These are phyloP conservation scores for Nepenthes gracilis DNA, from an alignment of 148 eudicot species.

Conservation along the genomic window DNA sequence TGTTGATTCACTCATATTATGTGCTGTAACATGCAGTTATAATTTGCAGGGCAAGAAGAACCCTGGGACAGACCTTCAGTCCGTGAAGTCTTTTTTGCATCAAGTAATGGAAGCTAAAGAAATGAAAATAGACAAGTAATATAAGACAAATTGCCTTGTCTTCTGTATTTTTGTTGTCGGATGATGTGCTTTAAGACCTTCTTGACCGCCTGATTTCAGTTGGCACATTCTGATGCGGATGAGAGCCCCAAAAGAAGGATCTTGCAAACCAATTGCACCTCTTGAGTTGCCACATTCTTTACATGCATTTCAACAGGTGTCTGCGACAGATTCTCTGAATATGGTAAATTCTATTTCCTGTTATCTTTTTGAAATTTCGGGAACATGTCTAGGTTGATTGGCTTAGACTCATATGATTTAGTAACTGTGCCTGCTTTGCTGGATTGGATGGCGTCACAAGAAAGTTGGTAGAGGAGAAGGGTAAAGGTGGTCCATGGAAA, in stretches of 20 bases:
- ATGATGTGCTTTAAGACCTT: neutral
- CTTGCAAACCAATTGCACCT: slow-evolving; percentile 80
- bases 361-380: no score
- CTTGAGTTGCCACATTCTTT: slow-evolving; percentile 87
- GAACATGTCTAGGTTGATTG: no score
- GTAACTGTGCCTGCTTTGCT: no score
- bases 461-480: no score
- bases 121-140: slow-evolving; percentile 91
- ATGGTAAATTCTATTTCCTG: slow-evolving; percentile 26
- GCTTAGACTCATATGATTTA: no score
- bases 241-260: slow-evolving; percentile 50
- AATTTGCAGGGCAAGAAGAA: slow-evolving; percentile 79
- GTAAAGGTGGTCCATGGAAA: no score
- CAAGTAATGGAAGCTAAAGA: slow-evolving; percentile 66
- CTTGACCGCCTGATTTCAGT: slow-evolving; percentile 16
- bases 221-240: slow-evolving; percentile 98
- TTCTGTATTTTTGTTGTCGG: neutral
- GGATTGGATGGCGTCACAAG: no score
- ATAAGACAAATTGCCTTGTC: neutral
- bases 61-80: slow-evolving; percentile 64
- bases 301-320: slow-evolving; percentile 75
- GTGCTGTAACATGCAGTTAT: neutral
- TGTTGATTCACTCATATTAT: neutral
- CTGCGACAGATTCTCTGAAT: slow-evolving; percentile 53
- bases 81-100: slow-evolving; percentile 59